phyloP scores from a whole-genome alignment of 2,329 filamentous ascomycete species.

The Macrophomina pseudophaseolina region DNA sequence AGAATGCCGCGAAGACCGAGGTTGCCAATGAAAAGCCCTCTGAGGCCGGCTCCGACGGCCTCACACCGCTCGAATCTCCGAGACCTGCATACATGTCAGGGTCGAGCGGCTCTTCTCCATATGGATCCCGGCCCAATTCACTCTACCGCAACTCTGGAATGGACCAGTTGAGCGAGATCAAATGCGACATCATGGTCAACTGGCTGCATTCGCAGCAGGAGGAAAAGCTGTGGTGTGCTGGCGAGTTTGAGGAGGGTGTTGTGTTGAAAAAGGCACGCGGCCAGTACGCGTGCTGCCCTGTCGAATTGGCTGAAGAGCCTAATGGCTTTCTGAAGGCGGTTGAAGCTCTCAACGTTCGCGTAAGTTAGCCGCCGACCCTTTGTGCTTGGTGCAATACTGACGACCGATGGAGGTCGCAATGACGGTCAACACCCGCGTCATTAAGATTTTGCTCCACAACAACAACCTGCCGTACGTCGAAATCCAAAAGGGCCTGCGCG shows the following conservation, averaged over 20 bases:
- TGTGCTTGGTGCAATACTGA: slow-evolving; percentile 22
- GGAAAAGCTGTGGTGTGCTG: slow-evolving; percentile 58
- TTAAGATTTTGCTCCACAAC: slow-evolving; percentile 63
- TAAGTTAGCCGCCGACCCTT: slow-evolving; percentile 40
- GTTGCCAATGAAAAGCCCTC: slow-evolving; percentile 11
- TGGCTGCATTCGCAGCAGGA: slow-evolving; percentile 68
- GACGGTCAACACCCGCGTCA: slow-evolving; percentile 69
- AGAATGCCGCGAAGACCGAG: slow-evolving; percentile 1
- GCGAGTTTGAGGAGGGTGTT: slow-evolving; percentile 58
- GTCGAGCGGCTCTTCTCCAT: slow-evolving; percentile 15
- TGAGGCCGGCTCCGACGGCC: background rate
- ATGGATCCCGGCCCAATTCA: slow-evolving; percentile 36
- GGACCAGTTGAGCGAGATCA: slow-evolving; percentile 59
- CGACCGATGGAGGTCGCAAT: slow-evolving; percentile 61
- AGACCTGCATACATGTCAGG: slow-evolving; percentile 8
- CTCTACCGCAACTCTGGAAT: slow-evolving; percentile 46
- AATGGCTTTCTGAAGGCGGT: slow-evolving; percentile 58
- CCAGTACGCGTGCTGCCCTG: slow-evolving; percentile 58
- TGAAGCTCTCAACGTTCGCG: slow-evolving; percentile 58
- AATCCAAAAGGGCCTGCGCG: slow-evolving; percentile 60
- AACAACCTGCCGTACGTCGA: slow-evolving; percentile 62
- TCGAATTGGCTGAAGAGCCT: slow-evolving; percentile 51
- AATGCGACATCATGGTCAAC: slow-evolving; percentile 67
- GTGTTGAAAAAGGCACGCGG: slow-evolving; percentile 59
- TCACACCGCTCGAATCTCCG: slow-evolving; percentile 14